Conservation (phyloP, 2,329 filamentous ascomycete genomes). For the Didymella pinodella region DNA sequence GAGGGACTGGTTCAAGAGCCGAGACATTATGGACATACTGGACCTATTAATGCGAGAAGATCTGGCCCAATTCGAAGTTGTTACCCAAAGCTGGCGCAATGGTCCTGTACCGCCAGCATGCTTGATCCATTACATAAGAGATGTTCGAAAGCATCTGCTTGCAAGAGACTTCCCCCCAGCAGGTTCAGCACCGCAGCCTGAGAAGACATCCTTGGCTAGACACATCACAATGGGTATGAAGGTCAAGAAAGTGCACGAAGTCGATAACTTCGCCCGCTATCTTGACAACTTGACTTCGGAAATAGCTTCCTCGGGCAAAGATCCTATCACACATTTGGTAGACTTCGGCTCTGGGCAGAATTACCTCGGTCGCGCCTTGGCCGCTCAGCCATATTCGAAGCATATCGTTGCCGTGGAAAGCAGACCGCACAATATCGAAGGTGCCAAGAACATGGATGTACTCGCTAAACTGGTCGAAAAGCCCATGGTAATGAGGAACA, state of each 20-base stretch:
- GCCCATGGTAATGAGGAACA: constrained; percentile 78
- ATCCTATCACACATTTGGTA: constrained; percentile 79
- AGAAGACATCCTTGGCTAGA: constrained; percentile 68
- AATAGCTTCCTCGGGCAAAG: constrained; percentile 50
- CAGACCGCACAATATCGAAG: constrained; percentile 82
- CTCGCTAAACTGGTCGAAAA: constrained; percentile 77
- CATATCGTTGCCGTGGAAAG: constrained; percentile 92
- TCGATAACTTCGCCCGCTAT: constrained; percentile 87
- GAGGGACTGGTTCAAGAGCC: constrained; percentile 76
- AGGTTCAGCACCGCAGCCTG: constrained; percentile 36
- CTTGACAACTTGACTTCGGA: constrained; percentile 71
- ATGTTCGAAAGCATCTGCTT: constrained; percentile 74
- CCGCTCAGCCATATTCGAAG: constrained; percentile 83
- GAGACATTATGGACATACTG: constrained; percentile 77
- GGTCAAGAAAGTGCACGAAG: constrained; percentile 93
- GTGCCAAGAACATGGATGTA: constrained; percentile 85
- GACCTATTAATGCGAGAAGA: constrained; percentile 84
- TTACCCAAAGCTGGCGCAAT: constrained; percentile 51
- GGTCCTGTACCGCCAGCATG: constrained; percentile 59
- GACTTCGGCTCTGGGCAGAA: constrained; percentile 98
- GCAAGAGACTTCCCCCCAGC: constrained; percentile 63
- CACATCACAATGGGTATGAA: constrained; percentile 91
- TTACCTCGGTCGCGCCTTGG: constrained; percentile 88
- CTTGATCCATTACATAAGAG: constrained; percentile 74
- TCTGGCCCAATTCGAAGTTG: constrained; percentile 55